Conservation (phyloP, 148 eudicot genomes). For the Salicornia ramosissima region DNA sequence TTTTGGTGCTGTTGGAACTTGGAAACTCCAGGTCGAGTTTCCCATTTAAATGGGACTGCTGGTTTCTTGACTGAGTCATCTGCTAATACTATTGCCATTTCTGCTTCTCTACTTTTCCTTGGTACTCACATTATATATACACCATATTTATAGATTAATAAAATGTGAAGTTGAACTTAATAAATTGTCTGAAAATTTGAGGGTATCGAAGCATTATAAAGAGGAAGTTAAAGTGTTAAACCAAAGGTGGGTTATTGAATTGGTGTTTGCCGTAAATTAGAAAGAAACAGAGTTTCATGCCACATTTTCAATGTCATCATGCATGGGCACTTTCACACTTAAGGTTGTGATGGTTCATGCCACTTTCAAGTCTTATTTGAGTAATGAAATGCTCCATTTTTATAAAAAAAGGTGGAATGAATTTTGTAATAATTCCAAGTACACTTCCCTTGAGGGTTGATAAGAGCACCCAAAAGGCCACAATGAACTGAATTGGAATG, state of each 20-base stretch:
- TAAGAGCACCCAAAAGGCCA: too few relatives aligned
- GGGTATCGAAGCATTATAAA: too few relatives aligned
- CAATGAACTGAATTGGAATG: too few relatives aligned
- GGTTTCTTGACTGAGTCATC: constrained; percentile 7
- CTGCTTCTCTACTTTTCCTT: neutral
- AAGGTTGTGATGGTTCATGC: neutral
- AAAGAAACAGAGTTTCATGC: neutral
- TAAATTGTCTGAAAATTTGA: neutral
- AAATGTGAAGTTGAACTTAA: neutral
- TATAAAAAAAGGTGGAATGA: too few relatives aligned
- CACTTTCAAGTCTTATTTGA: neutral
- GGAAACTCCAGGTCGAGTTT: constrained; percentile 1
- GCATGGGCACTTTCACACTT: neutral
- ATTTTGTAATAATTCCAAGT: too few relatives aligned
- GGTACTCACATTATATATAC: neutral
- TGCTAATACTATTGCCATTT: constrained; percentile 1
- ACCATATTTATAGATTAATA: neutral
- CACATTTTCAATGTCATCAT: neutral
- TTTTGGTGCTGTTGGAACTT: neutral
- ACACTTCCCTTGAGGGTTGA: too few relatives aligned
- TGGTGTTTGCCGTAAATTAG: neutral
- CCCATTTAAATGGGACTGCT: constrained; percentile 8
- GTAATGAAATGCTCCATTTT: neutral
- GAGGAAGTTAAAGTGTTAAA: too few relatives aligned
- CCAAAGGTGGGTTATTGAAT: neutral